Evolutionary conservation across 2,329 filamentous ascomycete genomes (phyloP).

Genomic region (Claviceps fusiformis): DNA sequence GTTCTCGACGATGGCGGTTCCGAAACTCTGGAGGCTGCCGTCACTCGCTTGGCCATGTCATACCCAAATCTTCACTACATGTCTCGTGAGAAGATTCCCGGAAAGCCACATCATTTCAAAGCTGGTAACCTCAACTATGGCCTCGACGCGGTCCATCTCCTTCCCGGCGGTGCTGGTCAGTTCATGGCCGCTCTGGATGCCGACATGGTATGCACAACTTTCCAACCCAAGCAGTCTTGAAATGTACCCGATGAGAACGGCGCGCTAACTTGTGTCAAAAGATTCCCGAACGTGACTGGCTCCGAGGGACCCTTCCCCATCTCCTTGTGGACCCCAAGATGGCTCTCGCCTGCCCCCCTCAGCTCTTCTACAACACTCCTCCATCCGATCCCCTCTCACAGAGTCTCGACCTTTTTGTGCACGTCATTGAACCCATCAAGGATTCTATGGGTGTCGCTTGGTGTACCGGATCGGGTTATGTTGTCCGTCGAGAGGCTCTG

Average conservation of each 20-base stretch:
- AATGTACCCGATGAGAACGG: too few species aligned
- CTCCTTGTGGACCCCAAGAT: constrained; percentile 42
- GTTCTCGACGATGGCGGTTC: constrained; percentile 42
- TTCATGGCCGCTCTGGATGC: constrained; percentile 52
- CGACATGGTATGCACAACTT: constrained; percentile 37
- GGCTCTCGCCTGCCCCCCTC: constrained; percentile 45
- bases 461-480: constrained; percentile 52
- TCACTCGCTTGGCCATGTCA: constrained; percentile 23
- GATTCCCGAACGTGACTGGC: constrained; percentile 48
- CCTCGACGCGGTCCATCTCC: constrained; percentile 31
- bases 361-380: constrained; percentile 51
- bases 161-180: constrained; percentile 40
- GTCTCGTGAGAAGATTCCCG: constrained; percentile 34
- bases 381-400: constrained; percentile 43
- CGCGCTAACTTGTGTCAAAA: constrained; percentile 10
- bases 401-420: constrained; percentile 44
- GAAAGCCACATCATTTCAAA: constrained; percentile 44
- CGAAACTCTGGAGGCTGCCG: constrained; percentile 24
- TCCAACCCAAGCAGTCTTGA: too few species aligned
- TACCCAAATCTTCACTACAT: constrained; percentile 40
- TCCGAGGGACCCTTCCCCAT: constrained; percentile 46
- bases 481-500: constrained; percentile 44
- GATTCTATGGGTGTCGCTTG: constrained; percentile 42
- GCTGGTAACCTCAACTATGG: constrained; percentile 52
- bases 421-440: constrained; percentile 37